These are phyloP conservation scores for Coniferiporia sulphurascens DNA, from an alignment of 1,284 basidiomycete genomes.

Conservation along the genomic window DNA sequence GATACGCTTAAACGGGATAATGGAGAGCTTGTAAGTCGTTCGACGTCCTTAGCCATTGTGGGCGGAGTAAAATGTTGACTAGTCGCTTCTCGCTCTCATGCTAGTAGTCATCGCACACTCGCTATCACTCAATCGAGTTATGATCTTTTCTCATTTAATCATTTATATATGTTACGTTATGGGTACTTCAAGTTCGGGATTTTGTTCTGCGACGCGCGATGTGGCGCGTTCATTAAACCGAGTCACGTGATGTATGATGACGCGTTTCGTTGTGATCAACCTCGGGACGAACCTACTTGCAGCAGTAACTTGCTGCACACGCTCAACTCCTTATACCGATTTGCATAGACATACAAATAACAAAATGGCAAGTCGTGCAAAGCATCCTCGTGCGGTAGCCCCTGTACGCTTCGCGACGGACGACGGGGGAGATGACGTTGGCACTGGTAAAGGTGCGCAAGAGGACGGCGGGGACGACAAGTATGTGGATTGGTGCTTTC, in stretches of 20 bases:
- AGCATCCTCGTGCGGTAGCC: conserved; percentile 5
- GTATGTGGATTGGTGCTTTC: conserved; percentile 18
- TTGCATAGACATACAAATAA: background rate
- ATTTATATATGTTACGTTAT: background rate
- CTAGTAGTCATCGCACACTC: conserved; percentile 13
- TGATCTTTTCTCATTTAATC: background rate
- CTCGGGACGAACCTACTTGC: too few species aligned
- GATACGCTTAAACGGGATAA: conserved; percentile 4
- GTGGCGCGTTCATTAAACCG: too few species aligned
- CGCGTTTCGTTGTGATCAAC: too few species aligned
- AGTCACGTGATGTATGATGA: too few species aligned
- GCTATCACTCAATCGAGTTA: conserved; percentile 11
- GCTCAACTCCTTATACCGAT: background rate
- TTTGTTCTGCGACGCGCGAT: background rate
- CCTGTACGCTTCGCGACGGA: conserved; percentile 14
- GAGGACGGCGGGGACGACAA: conserved; percentile 25
- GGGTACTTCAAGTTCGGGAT: background rate
- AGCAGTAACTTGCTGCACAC: too few species aligned
- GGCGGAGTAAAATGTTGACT: background rate
- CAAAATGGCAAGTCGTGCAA: conserved; percentile 9
- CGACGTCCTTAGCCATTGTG: background rate
- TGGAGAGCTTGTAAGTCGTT: conserved; percentile 18
- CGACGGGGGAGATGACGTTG: conserved; percentile 10
- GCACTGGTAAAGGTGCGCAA: conserved; percentile 18
- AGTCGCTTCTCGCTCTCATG: background rate